phyloP scores from a whole-genome alignment of 2,329 filamentous ascomycete species.

The Xylariomycetidae sp. region DNA sequence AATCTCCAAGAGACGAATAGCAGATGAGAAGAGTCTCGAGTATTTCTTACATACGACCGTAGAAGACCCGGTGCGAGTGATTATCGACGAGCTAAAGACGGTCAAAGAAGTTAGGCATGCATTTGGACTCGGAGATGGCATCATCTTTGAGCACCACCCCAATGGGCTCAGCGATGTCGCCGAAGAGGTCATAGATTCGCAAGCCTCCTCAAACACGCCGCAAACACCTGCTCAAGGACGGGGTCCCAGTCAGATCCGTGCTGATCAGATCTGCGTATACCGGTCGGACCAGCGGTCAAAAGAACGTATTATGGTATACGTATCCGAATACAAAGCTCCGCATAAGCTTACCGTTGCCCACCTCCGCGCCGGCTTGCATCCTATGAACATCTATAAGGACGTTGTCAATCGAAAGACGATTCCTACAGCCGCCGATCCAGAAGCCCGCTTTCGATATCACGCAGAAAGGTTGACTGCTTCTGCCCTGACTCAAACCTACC shows the following conservation, averaged over 20 bases:
- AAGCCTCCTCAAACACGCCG: slow-evolving; percentile 4
- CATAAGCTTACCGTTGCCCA: slow-evolving; percentile 39
- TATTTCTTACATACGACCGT: slow-evolving; percentile 24
- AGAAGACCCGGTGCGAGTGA: slow-evolving; percentile 24
- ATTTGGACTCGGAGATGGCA: slow-evolving; percentile 23
- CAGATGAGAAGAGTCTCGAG: slow-evolving; percentile 27
- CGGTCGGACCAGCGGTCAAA: slow-evolving; percentile 6
- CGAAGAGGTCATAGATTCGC: slow-evolving; percentile 10
- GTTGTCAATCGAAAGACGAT: slow-evolving; percentile 21
- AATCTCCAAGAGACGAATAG: slow-evolving; percentile 11
- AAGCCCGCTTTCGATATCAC: slow-evolving; percentile 7
- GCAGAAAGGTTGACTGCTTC: slow-evolving; percentile 21
- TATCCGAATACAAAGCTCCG: slow-evolving; percentile 43
- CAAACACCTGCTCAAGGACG: slow-evolving; percentile 14
- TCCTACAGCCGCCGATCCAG: slow-evolving; percentile 7
- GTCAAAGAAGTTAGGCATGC: slow-evolving; percentile 13
- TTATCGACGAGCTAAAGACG: slow-evolving; percentile 24
- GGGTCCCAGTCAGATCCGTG: slow-evolving; percentile 16
- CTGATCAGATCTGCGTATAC: slow-evolving; percentile 30
- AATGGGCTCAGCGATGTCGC: slow-evolving; percentile 21
- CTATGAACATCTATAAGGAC: slow-evolving; percentile 37
- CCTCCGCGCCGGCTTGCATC: slow-evolving; percentile 36
- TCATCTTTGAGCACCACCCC: slow-evolving; percentile 28
- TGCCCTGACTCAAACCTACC: slow-evolving; percentile 42
- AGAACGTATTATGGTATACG: slow-evolving; percentile 21